A percentile compares a stretch with the other conserved stretches of the same genome.
Conservation (phyloP, 306 rosid genomes). For the Aeschynomene evenia region DNA sequence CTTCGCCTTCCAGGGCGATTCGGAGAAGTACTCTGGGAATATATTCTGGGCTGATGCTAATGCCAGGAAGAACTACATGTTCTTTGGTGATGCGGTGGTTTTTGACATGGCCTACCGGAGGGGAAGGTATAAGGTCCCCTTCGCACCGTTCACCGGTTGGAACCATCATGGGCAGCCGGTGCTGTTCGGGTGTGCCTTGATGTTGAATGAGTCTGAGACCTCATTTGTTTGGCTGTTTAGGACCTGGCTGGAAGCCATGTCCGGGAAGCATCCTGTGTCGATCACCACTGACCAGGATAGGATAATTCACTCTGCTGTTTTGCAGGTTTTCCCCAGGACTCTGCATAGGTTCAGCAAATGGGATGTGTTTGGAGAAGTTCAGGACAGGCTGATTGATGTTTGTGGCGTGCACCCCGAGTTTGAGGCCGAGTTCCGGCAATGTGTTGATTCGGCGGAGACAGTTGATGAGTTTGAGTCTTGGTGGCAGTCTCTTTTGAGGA, state of each 20-base stretch:
- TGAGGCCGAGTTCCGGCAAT: neutral
- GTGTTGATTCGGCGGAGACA: neutral
- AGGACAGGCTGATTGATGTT: neutral
- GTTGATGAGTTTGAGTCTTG: neutral
- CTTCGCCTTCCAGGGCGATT: neutral
- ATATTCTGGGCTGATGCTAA: neutral
- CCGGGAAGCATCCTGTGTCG: neutral
- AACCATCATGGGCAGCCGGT: constrained; percentile 4
- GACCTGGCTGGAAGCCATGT: neutral
- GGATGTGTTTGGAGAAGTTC: neutral
- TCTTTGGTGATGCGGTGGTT: neutral
- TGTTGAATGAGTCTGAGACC: neutral
- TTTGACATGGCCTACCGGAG: neutral
- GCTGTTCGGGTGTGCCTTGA: neutral
- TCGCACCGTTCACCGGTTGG: neutral
- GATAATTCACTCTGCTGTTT: neutral
- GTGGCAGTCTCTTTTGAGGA: neutral
- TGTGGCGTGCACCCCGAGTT: neutral
- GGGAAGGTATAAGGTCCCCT: neutral
- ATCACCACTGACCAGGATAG: neutral
- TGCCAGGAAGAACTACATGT: neutral
- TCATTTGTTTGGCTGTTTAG: neutral
- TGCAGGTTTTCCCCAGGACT: neutral
- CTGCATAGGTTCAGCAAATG: neutral
- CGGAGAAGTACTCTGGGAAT: neutral